phyloP scores from a whole-genome alignment of 805 yeast species.

The Wickerhamiella occidentalis region DNA sequence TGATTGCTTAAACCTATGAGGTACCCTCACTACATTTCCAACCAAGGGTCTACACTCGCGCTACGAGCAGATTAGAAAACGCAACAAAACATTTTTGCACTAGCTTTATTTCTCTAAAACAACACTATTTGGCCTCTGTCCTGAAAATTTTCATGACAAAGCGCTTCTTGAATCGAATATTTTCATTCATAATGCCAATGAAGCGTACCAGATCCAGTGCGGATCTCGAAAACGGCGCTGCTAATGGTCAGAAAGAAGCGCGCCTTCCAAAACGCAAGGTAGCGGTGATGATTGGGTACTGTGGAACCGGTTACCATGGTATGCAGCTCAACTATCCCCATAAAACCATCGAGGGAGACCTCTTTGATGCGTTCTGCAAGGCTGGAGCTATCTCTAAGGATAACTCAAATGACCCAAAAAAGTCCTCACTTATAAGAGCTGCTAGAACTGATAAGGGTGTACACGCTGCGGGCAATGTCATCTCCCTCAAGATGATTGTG shows the following conservation, averaged over 20 bases:
- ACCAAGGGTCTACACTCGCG: too few species aligned
- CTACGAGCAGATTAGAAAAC: too few species aligned
- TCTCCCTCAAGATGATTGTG: conserved; percentile 69
- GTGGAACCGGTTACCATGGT: conserved; percentile 94
- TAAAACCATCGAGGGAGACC: conserved; percentile 80
- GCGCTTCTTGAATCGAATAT: conserved; percentile 1
- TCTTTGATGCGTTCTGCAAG: conserved; percentile 67
- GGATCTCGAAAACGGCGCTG: background rate
- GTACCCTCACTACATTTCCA: too few species aligned
- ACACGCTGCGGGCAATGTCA: conserved; percentile 91
- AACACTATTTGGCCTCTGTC: background rate
- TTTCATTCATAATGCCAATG: conserved; percentile 2
- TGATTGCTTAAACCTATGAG: too few species aligned
- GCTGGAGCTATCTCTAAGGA: conserved; percentile 85
- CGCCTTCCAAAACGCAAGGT: conserved; percentile 63
- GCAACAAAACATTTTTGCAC: too few species aligned
- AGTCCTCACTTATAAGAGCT: conserved; percentile 56
- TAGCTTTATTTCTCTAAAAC: too few species aligned
- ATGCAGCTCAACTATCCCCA: conserved; percentile 87
- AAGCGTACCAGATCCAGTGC: conserved; percentile 2
- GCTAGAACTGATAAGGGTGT: conserved; percentile 88
- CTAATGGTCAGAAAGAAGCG: background rate
- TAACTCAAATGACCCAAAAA: conserved; percentile 78
- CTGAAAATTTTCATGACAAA: conserved; percentile 4
- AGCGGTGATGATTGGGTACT: conserved; percentile 82